Evolutionary conservation across 2,329 filamentous ascomycete species (phyloP).

Genomic region (Trichothecium roseum): DNA sequence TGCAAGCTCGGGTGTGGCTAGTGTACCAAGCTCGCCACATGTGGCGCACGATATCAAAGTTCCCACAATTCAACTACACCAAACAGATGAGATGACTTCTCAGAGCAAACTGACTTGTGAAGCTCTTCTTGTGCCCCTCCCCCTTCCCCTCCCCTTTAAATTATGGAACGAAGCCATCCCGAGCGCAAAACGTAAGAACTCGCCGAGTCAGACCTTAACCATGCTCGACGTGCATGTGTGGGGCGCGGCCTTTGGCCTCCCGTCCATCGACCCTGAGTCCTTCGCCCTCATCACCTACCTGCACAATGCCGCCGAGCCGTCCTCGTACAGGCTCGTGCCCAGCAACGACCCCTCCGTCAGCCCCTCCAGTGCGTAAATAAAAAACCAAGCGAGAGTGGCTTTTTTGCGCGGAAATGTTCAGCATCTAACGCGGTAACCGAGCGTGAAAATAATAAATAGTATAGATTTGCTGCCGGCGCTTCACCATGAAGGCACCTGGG

Average conservation of each 20-base stretch:
- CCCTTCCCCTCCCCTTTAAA: no score
- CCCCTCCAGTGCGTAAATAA: slow-evolving; percentile 52
- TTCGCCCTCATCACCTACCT: slow-evolving; percentile 75
- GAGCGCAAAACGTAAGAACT: no score
- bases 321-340: slow-evolving; percentile 59
- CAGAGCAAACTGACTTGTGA: no score
- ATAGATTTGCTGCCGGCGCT: slow-evolving; percentile 46
- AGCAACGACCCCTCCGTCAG: slow-evolving; percentile 63
- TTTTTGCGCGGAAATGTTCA: slow-evolving; percentile 5
- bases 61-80: no score
- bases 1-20: no score
- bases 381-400: slow-evolving; percentile 7
- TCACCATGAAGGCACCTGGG: slow-evolving; percentile 39
- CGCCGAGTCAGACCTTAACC: no score
- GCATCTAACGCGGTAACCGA: slow-evolving; percentile 11
- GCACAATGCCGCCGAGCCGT: slow-evolving; percentile 46
- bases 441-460: not conserved
- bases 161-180: no score
- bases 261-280: slow-evolving; percentile 87
- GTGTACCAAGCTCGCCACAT: no score
- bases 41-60: no score
- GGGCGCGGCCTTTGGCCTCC: slow-evolving; percentile 78
- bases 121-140: no score
- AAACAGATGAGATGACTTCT: no score
- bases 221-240: slow-evolving; percentile 70